Percentiles rank a stretch among this genome's conserved stretches.
phyloP scores from a whole-genome alignment of 306 rosid genomes.

The Chamaecrista fasciculata region DNA sequence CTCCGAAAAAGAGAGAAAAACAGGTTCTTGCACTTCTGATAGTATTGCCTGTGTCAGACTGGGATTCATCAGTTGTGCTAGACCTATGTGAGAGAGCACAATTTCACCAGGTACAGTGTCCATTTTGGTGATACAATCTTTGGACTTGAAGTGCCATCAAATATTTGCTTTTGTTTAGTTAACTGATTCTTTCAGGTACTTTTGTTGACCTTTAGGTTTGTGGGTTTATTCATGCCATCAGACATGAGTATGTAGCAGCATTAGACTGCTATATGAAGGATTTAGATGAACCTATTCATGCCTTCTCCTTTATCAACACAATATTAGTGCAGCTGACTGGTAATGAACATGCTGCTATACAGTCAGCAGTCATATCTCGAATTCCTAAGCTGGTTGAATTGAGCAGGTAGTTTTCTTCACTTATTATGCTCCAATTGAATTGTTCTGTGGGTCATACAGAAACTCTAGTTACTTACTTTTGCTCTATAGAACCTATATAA shows the following conservation, averaged over 20 bases:
- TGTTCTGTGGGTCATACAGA: conserved; percentile 6
- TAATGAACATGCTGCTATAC: conserved; percentile 48
- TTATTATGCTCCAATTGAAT: conserved; percentile 10
- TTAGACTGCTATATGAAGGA: conserved; percentile 90
- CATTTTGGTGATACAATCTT: conserved; percentile 21
- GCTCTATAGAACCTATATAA: conserved; percentile 8
- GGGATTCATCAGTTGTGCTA: conserved; percentile 75
- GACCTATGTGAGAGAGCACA: conserved; percentile 70
- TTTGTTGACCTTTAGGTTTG: conserved; percentile 60
- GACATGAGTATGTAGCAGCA: conserved; percentile 73
- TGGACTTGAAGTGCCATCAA: conserved; percentile 27
- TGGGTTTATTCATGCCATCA: conserved; percentile 75
- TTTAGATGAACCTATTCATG: conserved; percentile 78
- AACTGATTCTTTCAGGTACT: conserved; percentile 28
- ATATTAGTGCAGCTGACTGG: conserved; percentile 52
- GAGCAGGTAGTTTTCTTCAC: conserved; percentile 56
- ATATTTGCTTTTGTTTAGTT: conserved; percentile 18
- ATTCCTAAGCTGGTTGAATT: conserved; percentile 72
- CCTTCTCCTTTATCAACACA: conserved; percentile 81
- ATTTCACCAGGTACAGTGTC: conserved; percentile 66
- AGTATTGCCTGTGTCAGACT: conserved; percentile 73
- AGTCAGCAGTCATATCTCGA: conserved; percentile 63
- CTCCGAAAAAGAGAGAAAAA: conserved; percentile 71
- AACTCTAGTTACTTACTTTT: conserved; percentile 16
- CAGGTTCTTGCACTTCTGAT: conserved; percentile 86